A percentile compares a stretch with the other conserved stretches of the same genome.
phyloP scores from a whole-genome alignment of 1,139 yeast genomes.

The Debaryomyces coudertii region DNA sequence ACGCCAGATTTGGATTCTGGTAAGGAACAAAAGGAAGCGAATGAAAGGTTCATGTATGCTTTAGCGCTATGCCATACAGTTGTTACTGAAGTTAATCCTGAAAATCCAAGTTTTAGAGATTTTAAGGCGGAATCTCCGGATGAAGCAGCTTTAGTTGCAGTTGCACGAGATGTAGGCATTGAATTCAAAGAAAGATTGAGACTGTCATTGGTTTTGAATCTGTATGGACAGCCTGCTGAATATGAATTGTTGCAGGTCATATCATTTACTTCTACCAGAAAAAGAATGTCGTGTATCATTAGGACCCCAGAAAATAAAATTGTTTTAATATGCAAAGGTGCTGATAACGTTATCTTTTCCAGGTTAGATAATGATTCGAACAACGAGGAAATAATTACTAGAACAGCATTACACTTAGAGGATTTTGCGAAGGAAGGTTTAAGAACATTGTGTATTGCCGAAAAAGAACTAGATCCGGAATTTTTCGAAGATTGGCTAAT shows the following conservation, averaged over 20 bases:
- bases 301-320: constrained; percentile 52
- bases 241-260: constrained; percentile 76
- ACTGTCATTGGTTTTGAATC: constrained; percentile 65
- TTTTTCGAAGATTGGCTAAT: constrained; percentile 70
- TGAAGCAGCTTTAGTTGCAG: constrained; percentile 92
- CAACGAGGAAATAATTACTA: constrained; percentile 39
- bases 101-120: constrained; percentile 55
- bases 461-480: constrained; percentile 65
- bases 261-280: constrained; percentile 89
- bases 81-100: constrained; percentile 65
- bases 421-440: constrained; percentile 96
- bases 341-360: constrained; percentile 86
- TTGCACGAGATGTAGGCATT: constrained; percentile 92
- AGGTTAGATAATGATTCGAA: constrained; percentile 54
- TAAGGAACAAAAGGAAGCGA: constrained; percentile 62
- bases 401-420: constrained; percentile 79
- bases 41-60: constrained; percentile 81
- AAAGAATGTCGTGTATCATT: constrained; percentile 66
- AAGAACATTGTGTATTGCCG: constrained; percentile 91
- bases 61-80: constrained; percentile 93
- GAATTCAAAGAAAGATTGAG: constrained; percentile 77
- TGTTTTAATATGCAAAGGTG: constrained; percentile 84
- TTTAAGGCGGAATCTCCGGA: constrained; percentile 98
- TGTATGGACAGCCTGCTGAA: constrained; percentile 73
- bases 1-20: constrained; percentile 33